Conservation (phyloP, 148 eudicot genomes). For the Dysphania ambrosioides region DNA sequence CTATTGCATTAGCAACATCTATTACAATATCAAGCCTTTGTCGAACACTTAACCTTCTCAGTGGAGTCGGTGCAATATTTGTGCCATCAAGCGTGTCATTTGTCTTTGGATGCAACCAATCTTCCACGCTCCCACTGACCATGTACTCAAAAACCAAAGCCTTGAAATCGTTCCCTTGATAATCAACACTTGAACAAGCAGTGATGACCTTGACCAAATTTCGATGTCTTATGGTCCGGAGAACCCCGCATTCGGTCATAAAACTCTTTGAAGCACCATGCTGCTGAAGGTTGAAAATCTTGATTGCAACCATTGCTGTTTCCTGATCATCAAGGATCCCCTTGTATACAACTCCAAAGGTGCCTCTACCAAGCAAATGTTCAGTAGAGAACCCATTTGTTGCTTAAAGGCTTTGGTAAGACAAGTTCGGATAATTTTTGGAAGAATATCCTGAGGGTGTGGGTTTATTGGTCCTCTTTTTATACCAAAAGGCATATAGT, state of each 20-base stretch:
- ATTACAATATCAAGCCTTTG: constrained; percentile 20
- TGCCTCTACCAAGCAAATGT: no score
- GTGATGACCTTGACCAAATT: constrained; percentile 29
- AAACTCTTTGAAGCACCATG: constrained; percentile 26
- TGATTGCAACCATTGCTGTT: constrained; percentile 2
- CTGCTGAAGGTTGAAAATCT: constrained; percentile 14
- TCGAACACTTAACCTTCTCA: not conserved
- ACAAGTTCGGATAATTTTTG: no score
- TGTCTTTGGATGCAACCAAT: constrained; percentile 21
- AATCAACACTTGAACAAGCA: constrained; percentile 27
- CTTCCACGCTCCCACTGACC: constrained; percentile 21
- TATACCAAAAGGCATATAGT: no score
- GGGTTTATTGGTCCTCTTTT: no score
- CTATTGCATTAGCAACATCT: constrained; percentile 38
- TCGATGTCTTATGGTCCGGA: constrained; percentile 15
- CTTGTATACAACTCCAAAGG: no score
- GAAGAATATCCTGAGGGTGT: no score
- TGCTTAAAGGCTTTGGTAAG: no score
- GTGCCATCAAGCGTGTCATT: not conserved
- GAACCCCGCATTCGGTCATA: constrained; percentile 20
- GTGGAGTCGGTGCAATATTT: not conserved
- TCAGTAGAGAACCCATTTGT: no score
- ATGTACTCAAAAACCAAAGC: constrained; percentile 29
- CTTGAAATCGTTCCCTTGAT: constrained; percentile 24
- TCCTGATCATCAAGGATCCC: constrained; percentile 14